phyloP scores from a whole-genome alignment of 805 yeast genomes.

The Yarrowia hollandica region DNA sequence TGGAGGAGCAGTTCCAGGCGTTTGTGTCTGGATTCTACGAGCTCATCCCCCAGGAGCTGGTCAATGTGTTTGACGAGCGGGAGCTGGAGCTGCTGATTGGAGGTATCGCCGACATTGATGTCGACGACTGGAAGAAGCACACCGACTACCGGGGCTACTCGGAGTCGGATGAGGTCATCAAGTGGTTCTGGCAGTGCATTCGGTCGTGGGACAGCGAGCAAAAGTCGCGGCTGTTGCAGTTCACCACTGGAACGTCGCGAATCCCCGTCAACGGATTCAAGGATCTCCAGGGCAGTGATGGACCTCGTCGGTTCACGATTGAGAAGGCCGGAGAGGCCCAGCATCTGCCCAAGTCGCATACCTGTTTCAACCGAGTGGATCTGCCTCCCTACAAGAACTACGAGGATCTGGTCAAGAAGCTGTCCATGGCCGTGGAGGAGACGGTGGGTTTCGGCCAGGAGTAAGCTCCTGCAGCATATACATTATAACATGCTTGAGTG shows the following conservation, averaged over 20 bases:
- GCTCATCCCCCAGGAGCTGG: constrained; percentile 93
- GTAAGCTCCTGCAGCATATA: constrained; percentile 42
- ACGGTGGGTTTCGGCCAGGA: constrained; percentile 99
- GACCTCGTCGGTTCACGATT: constrained; percentile 97
- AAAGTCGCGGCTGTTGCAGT: constrained; percentile 90
- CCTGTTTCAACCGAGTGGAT: constrained; percentile 98
- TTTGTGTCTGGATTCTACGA: constrained; percentile 97
- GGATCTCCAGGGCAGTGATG: constrained; percentile 98
- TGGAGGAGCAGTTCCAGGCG: constrained; percentile 93
- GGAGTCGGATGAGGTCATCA: constrained; percentile 92
- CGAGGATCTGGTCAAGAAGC: constrained; percentile 81
- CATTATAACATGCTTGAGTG: constrained; percentile 28
- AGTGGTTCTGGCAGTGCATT: constrained; percentile 98
- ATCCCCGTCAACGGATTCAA: constrained; percentile 99
- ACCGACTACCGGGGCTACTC: constrained; percentile 98
- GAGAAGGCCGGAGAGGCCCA: constrained; percentile 95
- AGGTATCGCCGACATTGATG: constrained; percentile 96
- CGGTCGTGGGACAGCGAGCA: constrained; percentile 95
- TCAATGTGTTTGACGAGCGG: constrained; percentile 95
- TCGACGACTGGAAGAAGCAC: constrained; percentile 98
- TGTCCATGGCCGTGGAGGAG: constrained; percentile 96
- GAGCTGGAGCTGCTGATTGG: constrained; percentile 95
- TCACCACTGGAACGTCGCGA: constrained; percentile 98
- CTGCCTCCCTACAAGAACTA: constrained; percentile 88
- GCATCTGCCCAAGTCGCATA: constrained; percentile 94